Evolutionary conservation across 257 asterid genomes (phyloP).

Genomic region (Agastache rugosa): DNA sequence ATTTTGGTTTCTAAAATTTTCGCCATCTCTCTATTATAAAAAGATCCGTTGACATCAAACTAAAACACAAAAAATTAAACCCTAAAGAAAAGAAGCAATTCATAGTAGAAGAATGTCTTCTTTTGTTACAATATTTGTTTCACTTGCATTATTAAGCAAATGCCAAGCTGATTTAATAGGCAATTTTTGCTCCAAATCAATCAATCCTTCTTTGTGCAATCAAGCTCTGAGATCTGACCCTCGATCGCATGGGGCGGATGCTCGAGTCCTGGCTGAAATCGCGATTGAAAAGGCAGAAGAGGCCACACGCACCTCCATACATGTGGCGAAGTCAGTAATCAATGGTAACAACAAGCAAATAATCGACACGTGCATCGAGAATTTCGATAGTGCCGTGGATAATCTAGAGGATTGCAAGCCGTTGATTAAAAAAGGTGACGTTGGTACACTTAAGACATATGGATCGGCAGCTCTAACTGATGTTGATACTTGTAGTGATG

Average conservation of each 20-base stretch:
- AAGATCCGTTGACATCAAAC: not conserved
- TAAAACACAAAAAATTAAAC: not conserved
- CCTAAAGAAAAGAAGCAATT: not conserved
- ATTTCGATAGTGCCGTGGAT: conserved; percentile 7
- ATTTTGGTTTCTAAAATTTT: not conserved
- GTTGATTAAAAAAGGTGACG: not conserved
- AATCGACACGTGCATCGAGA: conserved; percentile 39
- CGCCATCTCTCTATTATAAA: not conserved
- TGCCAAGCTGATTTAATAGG: conserved; percentile 40
- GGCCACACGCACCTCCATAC: not conserved
- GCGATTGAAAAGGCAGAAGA: conserved; percentile 5
- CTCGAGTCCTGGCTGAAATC: conserved; percentile 25
- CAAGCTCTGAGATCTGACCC: conserved; percentile 38
- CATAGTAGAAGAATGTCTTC: not conserved
- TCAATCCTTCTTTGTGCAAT: conserved; percentile 26
- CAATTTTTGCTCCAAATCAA: conserved; percentile 37
- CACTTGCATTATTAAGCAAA: conserved; percentile 6
- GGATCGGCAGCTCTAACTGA: conserved; percentile 44
- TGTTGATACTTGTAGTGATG: conserved; percentile 41
- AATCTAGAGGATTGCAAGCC: conserved; percentile 11
- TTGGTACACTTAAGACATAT: not conserved
- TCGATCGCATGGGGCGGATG: conserved; percentile 35
- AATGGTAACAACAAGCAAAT: not conserved
- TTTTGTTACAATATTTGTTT: not conserved
- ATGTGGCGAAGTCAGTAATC: not conserved